Evolutionary conservation across 257 asterid species (phyloP).

Genomic region (Scutellaria baicalensis): DNA sequence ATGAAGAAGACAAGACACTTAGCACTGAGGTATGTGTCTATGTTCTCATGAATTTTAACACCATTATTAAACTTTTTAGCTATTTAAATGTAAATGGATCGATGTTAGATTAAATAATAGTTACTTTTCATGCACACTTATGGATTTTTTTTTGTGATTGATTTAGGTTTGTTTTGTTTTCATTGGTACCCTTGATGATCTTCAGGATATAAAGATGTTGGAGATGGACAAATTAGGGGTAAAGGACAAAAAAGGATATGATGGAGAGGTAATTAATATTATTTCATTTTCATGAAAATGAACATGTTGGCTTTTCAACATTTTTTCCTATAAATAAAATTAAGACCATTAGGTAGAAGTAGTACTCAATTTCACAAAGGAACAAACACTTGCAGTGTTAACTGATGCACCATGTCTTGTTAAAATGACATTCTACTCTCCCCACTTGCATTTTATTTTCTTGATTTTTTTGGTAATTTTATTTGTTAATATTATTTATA

Average conservation of each 20-base stretch:
- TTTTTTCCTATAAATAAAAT: background rate
- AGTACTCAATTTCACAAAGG: background rate
- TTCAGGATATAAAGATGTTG: slow-evolving; percentile 8
- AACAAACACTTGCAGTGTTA: background rate
- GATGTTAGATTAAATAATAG: too few relatives aligned
- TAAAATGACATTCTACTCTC: background rate
- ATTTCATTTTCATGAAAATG: slow-evolving; percentile 6
- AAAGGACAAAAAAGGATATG: background rate
- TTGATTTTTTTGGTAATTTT: background rate
- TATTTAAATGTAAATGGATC: too few relatives aligned
- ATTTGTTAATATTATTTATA: too few relatives aligned
- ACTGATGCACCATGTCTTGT: background rate
- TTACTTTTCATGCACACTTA: too few relatives aligned
- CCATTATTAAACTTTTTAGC: too few relatives aligned
- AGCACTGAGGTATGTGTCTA: too few relatives aligned
- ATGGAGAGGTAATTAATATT: slow-evolving; percentile 2
- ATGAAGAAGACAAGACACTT: too few relatives aligned
- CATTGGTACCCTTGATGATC: background rate
- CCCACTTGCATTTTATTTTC: background rate
- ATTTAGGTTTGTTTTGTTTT: slow-evolving; percentile 4
- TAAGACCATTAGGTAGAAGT: slow-evolving; percentile 10
- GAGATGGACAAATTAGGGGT: slow-evolving; percentile 1
- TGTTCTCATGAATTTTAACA: too few relatives aligned
- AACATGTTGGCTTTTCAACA: background rate
- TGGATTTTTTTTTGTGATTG: background rate